A percentile compares a stretch with the other conserved stretches of the same genome.
phyloP scores from a whole-genome alignment of 768 basidiomycete genomes.

The Lentinula lateritia region DNA sequence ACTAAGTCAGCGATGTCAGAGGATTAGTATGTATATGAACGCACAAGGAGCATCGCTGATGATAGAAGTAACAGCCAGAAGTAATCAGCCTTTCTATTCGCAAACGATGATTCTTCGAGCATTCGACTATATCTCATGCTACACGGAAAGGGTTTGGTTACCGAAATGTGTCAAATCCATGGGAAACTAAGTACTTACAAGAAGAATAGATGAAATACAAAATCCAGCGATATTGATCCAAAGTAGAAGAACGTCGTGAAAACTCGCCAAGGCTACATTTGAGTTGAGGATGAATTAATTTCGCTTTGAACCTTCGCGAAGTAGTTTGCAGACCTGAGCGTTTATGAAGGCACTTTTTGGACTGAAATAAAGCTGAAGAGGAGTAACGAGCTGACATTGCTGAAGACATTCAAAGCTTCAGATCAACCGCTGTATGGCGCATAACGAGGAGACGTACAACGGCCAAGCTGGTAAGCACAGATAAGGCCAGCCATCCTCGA shows the following conservation, averaged over 20 bases:
- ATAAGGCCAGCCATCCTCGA: constrained; percentile 75
- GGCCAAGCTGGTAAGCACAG: constrained; percentile 76
- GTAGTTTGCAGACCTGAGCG: constrained; percentile 50
- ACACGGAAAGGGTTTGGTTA: background rate
- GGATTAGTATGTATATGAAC: constrained; percentile 18
- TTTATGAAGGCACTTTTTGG: constrained; percentile 81
- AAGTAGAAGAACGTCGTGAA: constrained; percentile 95
- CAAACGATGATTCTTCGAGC: constrained; percentile 95
- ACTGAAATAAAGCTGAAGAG: constrained; percentile 90
- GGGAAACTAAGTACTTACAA: constrained; percentile 58
- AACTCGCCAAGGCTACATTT: constrained; percentile 73
- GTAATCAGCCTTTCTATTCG: constrained; percentile 88
- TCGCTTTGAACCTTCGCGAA: no score
- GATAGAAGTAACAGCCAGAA: constrained; percentile 90
- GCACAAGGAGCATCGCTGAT: constrained; percentile 78
- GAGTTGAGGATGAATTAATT: constrained; percentile 2
- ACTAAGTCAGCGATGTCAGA: background rate
- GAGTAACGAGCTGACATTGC: constrained; percentile 92
- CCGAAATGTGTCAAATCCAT: background rate
- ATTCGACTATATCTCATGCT: constrained; percentile 97
- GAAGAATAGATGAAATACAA: constrained; percentile 97
- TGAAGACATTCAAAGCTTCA: constrained; percentile 20
- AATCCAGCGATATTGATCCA: constrained; percentile 88
- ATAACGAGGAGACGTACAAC: constrained; percentile 56
- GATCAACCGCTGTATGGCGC: constrained; percentile 1